Conservation (phyloP, 805 yeast species). For the Kluyveromyces siamensis region DNA sequence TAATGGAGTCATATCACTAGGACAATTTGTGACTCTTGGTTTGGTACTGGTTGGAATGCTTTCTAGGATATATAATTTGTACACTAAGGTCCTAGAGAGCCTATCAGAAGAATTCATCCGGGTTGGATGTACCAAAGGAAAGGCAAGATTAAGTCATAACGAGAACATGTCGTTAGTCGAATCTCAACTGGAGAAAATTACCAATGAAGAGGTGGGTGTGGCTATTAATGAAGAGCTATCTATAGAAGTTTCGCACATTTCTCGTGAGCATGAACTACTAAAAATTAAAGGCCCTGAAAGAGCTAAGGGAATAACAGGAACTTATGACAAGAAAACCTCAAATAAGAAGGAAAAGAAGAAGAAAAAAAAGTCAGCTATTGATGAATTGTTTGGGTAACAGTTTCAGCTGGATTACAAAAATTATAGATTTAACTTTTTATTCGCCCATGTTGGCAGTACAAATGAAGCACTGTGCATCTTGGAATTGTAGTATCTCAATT, state of each 20-base stretch:
- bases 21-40: slow-evolving; percentile 71
- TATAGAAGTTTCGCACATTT: not conserved
- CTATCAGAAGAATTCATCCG: slow-evolving; percentile 14
- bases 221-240: slow-evolving; percentile 8
- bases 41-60: slow-evolving; percentile 53
- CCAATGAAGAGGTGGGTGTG: slow-evolving; percentile 30
- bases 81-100: slow-evolving; percentile 11
- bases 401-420: not conserved
- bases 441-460: slow-evolving; percentile 76
- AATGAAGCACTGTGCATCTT: slow-evolving; percentile 65
- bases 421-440: slow-evolving; percentile 8
- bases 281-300: not conserved
- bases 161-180: not conserved
- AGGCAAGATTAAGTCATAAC: not conserved
- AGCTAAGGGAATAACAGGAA: not conserved
- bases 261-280: not conserved
- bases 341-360: slow-evolving; percentile 35
- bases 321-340: slow-evolving; percentile 8
- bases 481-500: slow-evolving; percentile 57
- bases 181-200: not conserved
- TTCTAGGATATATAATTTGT: slow-evolving; percentile 34
- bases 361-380: slow-evolving; percentile 51
- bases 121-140: slow-evolving; percentile 10
- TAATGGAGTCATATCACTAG: slow-evolving; percentile 59
- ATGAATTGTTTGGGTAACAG: slow-evolving; percentile 61